Conservation (phyloP, 2,329 filamentous ascomycete species). For the Phyllosticta citribraziliensis region DNA sequence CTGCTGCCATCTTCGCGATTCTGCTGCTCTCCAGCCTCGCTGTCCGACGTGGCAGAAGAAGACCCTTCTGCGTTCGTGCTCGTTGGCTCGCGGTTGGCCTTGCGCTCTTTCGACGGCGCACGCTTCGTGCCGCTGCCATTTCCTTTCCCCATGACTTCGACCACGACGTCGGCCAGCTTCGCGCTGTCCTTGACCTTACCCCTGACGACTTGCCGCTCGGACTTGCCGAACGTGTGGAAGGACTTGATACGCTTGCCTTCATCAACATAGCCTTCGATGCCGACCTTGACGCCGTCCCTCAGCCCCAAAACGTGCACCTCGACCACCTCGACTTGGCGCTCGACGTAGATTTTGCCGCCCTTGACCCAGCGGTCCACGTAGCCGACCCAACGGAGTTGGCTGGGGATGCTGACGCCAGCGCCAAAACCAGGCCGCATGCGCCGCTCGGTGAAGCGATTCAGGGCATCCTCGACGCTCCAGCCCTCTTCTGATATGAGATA, state of each 20-base stretch:
- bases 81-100: conserved; percentile 1
- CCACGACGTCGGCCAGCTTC: conserved; percentile 35
- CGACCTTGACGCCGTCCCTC: conserved; percentile 76
- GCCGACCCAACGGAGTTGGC: conserved; percentile 74
- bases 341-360: conserved; percentile 67
- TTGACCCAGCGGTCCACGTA: conserved; percentile 86
- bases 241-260: conserved; percentile 77
- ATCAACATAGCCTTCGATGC: conserved; percentile 77
- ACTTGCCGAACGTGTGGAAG: conserved; percentile 68
- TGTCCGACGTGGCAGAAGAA: not conserved
- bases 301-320: conserved; percentile 89
- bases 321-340: conserved; percentile 71
- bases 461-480: conserved; percentile 54
- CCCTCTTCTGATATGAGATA: conserved; percentile 84
- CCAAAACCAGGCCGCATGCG: conserved; percentile 88
- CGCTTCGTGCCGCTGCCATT: conserved; percentile 12
- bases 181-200: conserved; percentile 38
- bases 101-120: conserved; percentile 11
- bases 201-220: conserved; percentile 59
- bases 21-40: not conserved
- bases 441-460: conserved; percentile 64
- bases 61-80: not conserved
- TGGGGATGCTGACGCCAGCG: conserved; percentile 82
- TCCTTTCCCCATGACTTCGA: conserved; percentile 34
- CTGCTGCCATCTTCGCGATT: not conserved